A percentile compares a stretch with the other conserved stretches of the same genome.
Conservation (phyloP, 495 filamentous ascomycete species). For the Aspergillus cavernicola region DNA sequence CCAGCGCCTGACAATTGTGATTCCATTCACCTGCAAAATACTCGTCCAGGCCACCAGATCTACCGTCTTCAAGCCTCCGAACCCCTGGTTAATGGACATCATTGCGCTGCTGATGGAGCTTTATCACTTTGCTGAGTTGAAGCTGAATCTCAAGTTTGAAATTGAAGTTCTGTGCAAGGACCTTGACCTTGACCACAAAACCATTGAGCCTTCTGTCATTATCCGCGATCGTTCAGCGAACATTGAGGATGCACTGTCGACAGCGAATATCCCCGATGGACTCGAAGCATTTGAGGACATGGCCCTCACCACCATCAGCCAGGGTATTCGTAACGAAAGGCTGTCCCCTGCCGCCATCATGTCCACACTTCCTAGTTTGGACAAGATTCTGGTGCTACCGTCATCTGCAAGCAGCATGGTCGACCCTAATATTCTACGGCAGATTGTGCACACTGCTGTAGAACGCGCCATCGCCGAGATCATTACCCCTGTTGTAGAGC, state of each 20-base stretch:
- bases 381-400: constrained; percentile 67
- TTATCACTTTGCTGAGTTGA: constrained; percentile 87
- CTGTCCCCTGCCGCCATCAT: constrained; percentile 71
- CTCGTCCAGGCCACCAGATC: constrained; percentile 79
- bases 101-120: constrained; percentile 83
- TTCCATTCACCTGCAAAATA: constrained; percentile 96
- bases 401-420: constrained; percentile 70
- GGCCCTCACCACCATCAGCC: constrained; percentile 65
- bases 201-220: constrained; percentile 75
- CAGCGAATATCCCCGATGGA: constrained; percentile 57
- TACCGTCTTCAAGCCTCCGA: constrained; percentile 87
- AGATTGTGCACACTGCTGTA: constrained; percentile 78
- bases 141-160: constrained; percentile 94
- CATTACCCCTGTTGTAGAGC: constrained; percentile 92
- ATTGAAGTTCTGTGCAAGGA: constrained; percentile 96
- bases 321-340: constrained; percentile 62
- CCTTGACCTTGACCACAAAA: constrained; percentile 81
- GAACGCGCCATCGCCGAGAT: constrained; percentile 89
- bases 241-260: constrained; percentile 57
- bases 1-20: constrained; percentile 81
- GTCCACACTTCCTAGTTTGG: constrained; percentile 74
- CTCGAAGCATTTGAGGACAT: constrained; percentile 77
- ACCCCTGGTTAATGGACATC: constrained; percentile 97
- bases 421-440: constrained; percentile 64
- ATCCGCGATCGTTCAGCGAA: constrained; percentile 66